Evolutionary conservation across 1,284 basidiomycete genomes (phyloP), one percentile per base, ranked within the genome.

Genomic region (Ganoderma meredithae): DNA sequence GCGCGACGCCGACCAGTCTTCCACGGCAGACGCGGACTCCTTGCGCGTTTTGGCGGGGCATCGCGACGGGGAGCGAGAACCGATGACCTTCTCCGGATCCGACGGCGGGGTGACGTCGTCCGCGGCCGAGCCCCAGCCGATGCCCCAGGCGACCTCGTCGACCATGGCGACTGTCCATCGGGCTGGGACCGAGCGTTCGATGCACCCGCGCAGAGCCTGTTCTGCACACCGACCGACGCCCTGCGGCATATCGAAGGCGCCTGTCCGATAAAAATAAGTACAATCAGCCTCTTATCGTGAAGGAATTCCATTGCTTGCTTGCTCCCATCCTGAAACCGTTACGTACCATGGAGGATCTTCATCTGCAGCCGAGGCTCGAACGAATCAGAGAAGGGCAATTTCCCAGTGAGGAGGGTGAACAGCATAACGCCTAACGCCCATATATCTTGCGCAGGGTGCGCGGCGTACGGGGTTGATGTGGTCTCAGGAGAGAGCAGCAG

Each of bases 351-450:
- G 17, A 97, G 78, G 67, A 98, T 97, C 81, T 97, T 97, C 87
- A 95, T 91, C 70, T 95, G 92, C 70, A 98, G 80, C 59, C 96
- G 83, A 0, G 95, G 95, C 78, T 98, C 96, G 76, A 95, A 98
- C 0, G 91, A 82, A 79, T 98, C 96, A 39, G 78, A 82, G 77
- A 98, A 98, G 0, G 96, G 96, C 3, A 98, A 82, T 39, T 85
- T 83, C 1, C 95, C 95, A 0, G 90, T 91, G 39, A 98, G 84
- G 3, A 98, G 84, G 4, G 92, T 90, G 75, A 95, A 95, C 0
- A 98, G 86, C 73, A 97, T 86, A 63, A 96, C 90, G 0, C 96
- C 96, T 1, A 97, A 81, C 0, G 96, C 96, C 96, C 96, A 98
- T 41, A 98, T 90, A 73, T 98, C 96, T 77, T 95, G 94, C 0